Evolutionary conservation across 73 alveolate species (phyloP).

Genomic region (Paramecium primaurelia): DNA sequence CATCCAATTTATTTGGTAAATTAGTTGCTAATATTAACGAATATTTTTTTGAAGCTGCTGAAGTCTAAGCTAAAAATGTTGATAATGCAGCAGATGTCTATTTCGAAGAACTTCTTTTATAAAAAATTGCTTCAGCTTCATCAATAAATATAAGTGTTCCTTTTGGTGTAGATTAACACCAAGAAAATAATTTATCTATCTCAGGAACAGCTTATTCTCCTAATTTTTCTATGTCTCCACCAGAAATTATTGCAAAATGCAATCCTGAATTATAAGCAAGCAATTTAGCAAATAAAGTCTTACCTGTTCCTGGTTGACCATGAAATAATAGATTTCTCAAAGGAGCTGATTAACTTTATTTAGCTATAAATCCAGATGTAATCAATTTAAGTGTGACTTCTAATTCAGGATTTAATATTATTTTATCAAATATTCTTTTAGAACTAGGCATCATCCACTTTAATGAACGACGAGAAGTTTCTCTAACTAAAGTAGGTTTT

Average conservation of each 20-base stretch:
- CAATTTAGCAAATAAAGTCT: constrained; percentile 82
- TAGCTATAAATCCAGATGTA: constrained; percentile 71
- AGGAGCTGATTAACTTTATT: constrained; percentile 78
- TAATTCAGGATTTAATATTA: constrained; percentile 65
- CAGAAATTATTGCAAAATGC: constrained; percentile 81
- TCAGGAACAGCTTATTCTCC: constrained; percentile 80
- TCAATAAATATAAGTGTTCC: constrained; percentile 81
- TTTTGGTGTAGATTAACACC: constrained; percentile 75
- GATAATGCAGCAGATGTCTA: constrained; percentile 48
- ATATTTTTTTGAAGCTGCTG: constrained; percentile 76
- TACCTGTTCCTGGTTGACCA: constrained; percentile 94
- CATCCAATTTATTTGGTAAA: constrained; percentile 78
- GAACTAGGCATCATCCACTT: constrained; percentile 54
- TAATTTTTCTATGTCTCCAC: constrained; percentile 82
- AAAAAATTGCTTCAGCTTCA: constrained; percentile 88
- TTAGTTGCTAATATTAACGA: constrained; percentile 80
- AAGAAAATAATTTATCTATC: constrained; percentile 73
- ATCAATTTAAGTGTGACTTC: constrained; percentile 69
- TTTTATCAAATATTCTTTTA: constrained; percentile 69
- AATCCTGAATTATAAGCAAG: constrained; percentile 77
- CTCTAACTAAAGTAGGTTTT: constrained; percentile 74
- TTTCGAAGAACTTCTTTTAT: neutral
- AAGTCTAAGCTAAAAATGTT: constrained; percentile 66
- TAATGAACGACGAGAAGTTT: constrained; percentile 69
- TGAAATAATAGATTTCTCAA: constrained; percentile 74